A percentile compares a stretch with the other conserved stretches of the same genome.
phyloP scores from a whole-genome alignment of 1,139 yeast genomes.

The Arxiozyma bovina region DNA sequence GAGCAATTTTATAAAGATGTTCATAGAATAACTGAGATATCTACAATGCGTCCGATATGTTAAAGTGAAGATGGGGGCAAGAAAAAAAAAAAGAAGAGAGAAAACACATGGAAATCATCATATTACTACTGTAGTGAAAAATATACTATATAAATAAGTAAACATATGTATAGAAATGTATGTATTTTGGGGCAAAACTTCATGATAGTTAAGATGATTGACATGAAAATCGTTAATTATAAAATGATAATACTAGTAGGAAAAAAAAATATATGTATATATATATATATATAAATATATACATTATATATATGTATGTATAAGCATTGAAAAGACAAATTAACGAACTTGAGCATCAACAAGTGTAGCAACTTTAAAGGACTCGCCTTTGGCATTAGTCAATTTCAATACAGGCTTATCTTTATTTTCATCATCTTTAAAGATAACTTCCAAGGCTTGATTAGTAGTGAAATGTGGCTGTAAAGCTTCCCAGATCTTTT shows the following conservation, averaged over 20 bases:
- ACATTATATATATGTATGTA: not conserved
- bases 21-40: conserved; percentile 5
- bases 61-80: too few species aligned
- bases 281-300: conserved; percentile 1
- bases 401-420: conserved; percentile 71
- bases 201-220: too few species aligned
- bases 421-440: conserved; percentile 53
- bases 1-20: conserved; percentile 20
- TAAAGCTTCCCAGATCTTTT: conserved; percentile 92
- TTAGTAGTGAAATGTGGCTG: conserved; percentile 87
- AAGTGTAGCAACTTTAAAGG: conserved; percentile 59
- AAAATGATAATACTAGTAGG: not conserved
- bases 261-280: conserved; percentile 11
- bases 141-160: too few species aligned
- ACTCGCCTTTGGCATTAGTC: conserved; percentile 67
- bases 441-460: conserved; percentile 67
- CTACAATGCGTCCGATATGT: too few species aligned
- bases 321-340: conserved; percentile 4
- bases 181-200: too few species aligned
- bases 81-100: too few species aligned
- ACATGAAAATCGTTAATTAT: not conserved
- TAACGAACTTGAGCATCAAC: conserved; percentile 69
- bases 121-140: too few species aligned
- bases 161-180: too few species aligned
- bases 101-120: too few species aligned